Base-by-base conservation (phyloP, 2,329 filamentous ascomycete genomes). In the Didymella glomerata region DNA sequence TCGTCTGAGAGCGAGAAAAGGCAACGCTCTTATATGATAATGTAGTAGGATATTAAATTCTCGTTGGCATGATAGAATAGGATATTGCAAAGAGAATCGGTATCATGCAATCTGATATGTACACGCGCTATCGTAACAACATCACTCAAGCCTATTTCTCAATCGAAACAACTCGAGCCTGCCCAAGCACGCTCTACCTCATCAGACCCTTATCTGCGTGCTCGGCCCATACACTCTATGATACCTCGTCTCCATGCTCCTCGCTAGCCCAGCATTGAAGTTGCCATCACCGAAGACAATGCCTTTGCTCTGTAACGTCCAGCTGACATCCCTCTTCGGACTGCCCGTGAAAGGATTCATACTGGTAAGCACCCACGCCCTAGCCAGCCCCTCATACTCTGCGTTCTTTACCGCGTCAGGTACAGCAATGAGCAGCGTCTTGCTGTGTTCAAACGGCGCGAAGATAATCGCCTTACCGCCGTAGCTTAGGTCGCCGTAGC, bases 251-350 rank as follows among this genome's bases (percentile, higher is more conserved):
- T 60, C 55, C 16, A 48, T 56, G 27, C 59, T 48, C 9, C 57
- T 48, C 20, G 57, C 67, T 40, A 73, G 32, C 5, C 49, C 63
- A 2, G 30, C 56, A 40, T 57, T 57, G 27, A 76, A 74, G 10
- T 54, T 50, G 13, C 25, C 51, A 54, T 79, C 78, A 18, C 75
- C 76, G 68, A 80, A 80, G 7, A 80, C 57, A 2, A 76, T 71
- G 2, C 73, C 73, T 66, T 81, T 81, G 3, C 72, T 72, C 30
- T 76, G 65, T 27, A 80, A 36, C 2, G 74, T 78, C 79, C 79
- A 81, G 25, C 75, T 72, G 8, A 72, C 69, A n/a, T 55, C 61
- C 16, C 48, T 52, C 18, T 67, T 63, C 6, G 62, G 41, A 51
- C 64, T 64, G 0, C 68, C 69, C 1, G 69, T 73, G 30, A 54